A percentile compares a stretch with the other conserved stretches of the same genome.
Conservation (phyloP, 2,329 filamentous ascomycete genomes). For the Zelopaecilomyces penicillatus region DNA sequence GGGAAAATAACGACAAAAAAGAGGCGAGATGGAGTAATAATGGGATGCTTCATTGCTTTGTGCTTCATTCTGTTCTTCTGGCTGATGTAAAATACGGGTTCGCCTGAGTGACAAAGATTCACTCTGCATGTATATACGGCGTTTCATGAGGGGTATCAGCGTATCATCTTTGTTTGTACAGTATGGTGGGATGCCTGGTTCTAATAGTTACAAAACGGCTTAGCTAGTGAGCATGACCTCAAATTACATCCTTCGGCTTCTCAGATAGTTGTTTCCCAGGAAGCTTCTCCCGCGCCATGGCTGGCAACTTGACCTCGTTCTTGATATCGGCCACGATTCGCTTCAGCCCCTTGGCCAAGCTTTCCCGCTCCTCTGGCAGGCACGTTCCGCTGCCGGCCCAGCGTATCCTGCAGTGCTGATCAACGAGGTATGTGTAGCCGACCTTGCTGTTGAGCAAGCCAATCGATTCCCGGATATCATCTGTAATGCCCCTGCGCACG, state of each 20-base stretch:
- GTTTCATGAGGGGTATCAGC: slow-evolving; percentile 29
- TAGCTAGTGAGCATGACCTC: not conserved
- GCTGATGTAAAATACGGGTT: slow-evolving; percentile 47
- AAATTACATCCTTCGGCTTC: slow-evolving; percentile 18
- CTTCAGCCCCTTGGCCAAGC: slow-evolving; percentile 55
- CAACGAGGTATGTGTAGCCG: slow-evolving; percentile 87
- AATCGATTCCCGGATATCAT: slow-evolving; percentile 54
- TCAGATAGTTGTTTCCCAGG: slow-evolving; percentile 23
- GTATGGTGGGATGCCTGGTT: slow-evolving; percentile 13
- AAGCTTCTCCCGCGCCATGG: slow-evolving; percentile 25
- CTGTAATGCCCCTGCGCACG: slow-evolving; percentile 48
- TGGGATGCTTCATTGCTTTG: slow-evolving; percentile 83
- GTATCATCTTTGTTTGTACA: slow-evolving; percentile 25
- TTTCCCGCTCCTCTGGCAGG: slow-evolving; percentile 56
- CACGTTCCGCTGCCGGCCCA: slow-evolving; percentile 82
- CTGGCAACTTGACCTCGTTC: slow-evolving; percentile 25
- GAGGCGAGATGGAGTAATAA: slow-evolving; percentile 86
- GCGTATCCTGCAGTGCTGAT: slow-evolving; percentile 77
- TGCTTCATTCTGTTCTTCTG: slow-evolving; percentile 84
- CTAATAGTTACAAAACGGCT: not conserved
- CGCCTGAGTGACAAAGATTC: slow-evolving; percentile 1
- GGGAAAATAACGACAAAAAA: slow-evolving; percentile 90
- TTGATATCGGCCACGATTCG: slow-evolving; percentile 53
- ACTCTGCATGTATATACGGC: slow-evolving; percentile 18
- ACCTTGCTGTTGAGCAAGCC: slow-evolving; percentile 81